Base-by-base conservation (phyloP, 768 basidiomycete species). In the Trametes cubensis region DNA sequence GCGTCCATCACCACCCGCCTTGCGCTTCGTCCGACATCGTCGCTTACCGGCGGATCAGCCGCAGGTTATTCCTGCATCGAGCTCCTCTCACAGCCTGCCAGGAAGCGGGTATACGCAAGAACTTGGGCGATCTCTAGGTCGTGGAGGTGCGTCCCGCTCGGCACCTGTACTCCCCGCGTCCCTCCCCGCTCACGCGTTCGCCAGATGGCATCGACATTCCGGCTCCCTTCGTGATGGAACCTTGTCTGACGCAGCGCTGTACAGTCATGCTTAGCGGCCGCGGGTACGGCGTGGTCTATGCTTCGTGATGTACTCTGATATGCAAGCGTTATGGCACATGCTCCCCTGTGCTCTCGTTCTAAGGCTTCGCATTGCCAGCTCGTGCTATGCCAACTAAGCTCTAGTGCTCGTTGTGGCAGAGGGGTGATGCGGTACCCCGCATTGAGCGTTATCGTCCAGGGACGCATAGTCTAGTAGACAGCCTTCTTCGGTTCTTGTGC, bases 21-120 rank as follows among this genome's bases (percentile, higher is more conserved):
- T 26, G 23, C 11, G 38, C 15, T 21, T 30, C 1, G 34, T 39
- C 18, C 53, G 47, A 45, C 46, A 21, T 55, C 34, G 51, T 53
- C 46, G 30, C 26, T 26, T 30, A 41, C 59, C 26, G 17, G 8
- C 6, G 18, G 34, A 14, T 28, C 38, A 45, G 28, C 47, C 17
- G 30, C n/a, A 62, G 55, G 44, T 54, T 28, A 18, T n/a, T 38
- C 65, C 70, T 63, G 34, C 64, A 63, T 62, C 69, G 72, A 73
- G 71, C 63, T 70, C 71, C 60, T 71, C 66, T 61, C 54, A 50
- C 72, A 72, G 72, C 70, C 71, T 68, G 20, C 25, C 69, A 70
- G 61, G 70, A 73, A 73, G 67, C 64, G 62, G 67, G 64, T 65
- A 67, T 60, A 67, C 64, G 69, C 52, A 65, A 60, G 60, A 59